phyloP scores from a whole-genome alignment of 2,329 filamentous ascomycete species.

The Albifimbria verrucaria region DNA sequence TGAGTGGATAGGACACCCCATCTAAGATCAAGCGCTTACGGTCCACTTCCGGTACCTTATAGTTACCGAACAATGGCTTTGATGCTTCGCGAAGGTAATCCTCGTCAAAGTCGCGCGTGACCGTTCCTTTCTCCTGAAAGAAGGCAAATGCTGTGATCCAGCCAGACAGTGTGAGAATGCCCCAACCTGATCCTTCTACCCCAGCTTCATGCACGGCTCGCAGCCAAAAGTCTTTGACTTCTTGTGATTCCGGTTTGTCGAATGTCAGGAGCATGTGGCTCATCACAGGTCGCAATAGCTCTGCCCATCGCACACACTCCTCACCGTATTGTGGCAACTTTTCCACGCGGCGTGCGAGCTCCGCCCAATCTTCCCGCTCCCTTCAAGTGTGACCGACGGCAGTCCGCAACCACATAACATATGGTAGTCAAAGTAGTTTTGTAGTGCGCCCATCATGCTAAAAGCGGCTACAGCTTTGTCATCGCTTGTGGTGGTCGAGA shows the following conservation, averaged over 20 bases:
- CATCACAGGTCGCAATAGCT: constrained; percentile 34
- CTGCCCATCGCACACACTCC: constrained; percentile 28
- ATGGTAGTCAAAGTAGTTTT: constrained; percentile 40
- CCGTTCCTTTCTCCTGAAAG: too few species aligned
- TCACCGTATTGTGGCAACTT: constrained; percentile 32
- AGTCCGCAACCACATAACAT: constrained; percentile 39
- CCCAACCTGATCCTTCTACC: too few species aligned
- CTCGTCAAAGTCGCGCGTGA: too few species aligned
- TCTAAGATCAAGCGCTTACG: too few species aligned
- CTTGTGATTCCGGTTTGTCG: constrained; percentile 19
- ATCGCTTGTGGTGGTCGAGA: constrained; percentile 44
- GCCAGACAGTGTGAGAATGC: too few species aligned
- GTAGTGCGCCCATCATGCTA: constrained; percentile 48
- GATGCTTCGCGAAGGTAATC: too few species aligned
- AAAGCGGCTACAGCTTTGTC: constrained; percentile 42
- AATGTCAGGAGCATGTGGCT: constrained; percentile 35
- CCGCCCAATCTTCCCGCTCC: constrained; percentile 40
- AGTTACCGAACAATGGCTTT: too few species aligned
- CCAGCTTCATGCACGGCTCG: too few species aligned
- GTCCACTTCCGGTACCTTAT: too few species aligned
- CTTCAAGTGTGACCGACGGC: constrained; percentile 49
- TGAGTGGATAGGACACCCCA: too few species aligned
- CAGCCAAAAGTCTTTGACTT: constrained; percentile 37
- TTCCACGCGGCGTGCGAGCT: constrained; percentile 28
- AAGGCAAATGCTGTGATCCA: too few species aligned